Conservation (phyloP, 495 filamentous ascomycete genomes). For the Hyaloscypha bicolor region DNA sequence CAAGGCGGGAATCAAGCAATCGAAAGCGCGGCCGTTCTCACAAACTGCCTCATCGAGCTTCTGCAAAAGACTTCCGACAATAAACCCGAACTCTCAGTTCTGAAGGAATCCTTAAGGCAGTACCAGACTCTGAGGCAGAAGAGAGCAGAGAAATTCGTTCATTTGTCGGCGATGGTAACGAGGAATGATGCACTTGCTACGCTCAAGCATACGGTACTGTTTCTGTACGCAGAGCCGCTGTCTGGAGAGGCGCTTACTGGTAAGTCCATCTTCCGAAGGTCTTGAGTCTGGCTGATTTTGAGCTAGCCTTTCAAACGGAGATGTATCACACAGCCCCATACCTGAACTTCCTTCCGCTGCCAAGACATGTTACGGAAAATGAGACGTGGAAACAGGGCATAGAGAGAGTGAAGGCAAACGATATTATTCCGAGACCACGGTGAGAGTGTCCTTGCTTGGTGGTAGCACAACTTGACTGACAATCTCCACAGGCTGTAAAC, state of each 20-base stretch:
- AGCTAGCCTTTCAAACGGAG: constrained; percentile 15
- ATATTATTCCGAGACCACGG: constrained; percentile 8
- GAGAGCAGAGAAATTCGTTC: constrained; percentile 14
- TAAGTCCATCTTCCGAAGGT: constrained; percentile 2
- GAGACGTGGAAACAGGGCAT: constrained; percentile 12
- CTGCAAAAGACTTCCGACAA: background rate
- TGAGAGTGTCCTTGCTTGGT: background rate
- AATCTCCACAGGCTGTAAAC: no score
- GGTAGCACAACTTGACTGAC: no score
- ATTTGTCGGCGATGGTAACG: constrained; percentile 15
- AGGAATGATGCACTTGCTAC: constrained; percentile 18
- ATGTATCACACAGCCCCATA: constrained; percentile 21
- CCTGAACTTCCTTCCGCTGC: constrained; percentile 21
- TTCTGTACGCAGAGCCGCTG: constrained; percentile 16
- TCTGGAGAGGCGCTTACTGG: constrained; percentile 18
- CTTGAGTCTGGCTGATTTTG: background rate
- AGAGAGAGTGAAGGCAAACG: constrained; percentile 8
- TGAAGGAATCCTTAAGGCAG: constrained; percentile 8
- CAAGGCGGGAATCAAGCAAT: constrained; percentile 46
- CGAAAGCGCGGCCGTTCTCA: constrained; percentile 40
- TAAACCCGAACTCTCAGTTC: background rate
- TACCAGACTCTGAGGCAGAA: constrained; percentile 16
- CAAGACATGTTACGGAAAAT: background rate
- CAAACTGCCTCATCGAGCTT: constrained; percentile 30
- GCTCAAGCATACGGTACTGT: constrained; percentile 16